Evolutionary conservation across 148 eudicot species (phyloP), one percentile per base, ranked within the genome.

Genomic region (Nepenthes mirabilis): DNA sequence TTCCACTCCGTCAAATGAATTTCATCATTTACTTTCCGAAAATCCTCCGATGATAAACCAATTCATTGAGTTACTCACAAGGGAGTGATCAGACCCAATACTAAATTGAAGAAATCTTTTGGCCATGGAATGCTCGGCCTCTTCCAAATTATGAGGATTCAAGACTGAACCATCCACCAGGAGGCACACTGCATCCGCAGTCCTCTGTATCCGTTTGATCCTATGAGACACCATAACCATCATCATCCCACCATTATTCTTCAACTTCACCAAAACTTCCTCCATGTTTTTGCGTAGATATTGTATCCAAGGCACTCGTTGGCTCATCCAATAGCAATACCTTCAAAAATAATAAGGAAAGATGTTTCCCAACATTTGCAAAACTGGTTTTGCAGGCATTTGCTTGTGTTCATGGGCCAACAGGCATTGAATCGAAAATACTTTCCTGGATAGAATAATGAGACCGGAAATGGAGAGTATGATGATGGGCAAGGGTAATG

Each of bases 241-340:
- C 3, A 32, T 53, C 33, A 53, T 3, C 14, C 56, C 56, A 13
- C 32, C 8, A 7, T 32, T 48, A 8, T 53, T 53, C 56, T 53
- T 53, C 5, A 53, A 32, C 1, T 53, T 53, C 0, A 53, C 1
- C 7, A 53, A 2, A 6, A 32, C 56, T 2, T 53, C 56, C 3
- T 53, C 56, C 14, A 53, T 53, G 33, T 53, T 14, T 23, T 32
- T 13, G 32, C 9, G 56, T 53, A 13, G 56, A 53, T 13, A 53
- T 53, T 14, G 56, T 2, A 53, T 53, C 56, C 33, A 53, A 14
- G 32, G 56, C 56, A 53, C 56, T 53, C 33, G 56, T 53, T 53
- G 56, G 56, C 33, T 53, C 56, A 53, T 53, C 56, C 33, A 53
- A 53, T 32, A 53, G 33, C 33, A 53, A 32, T 1, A 53, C 48